Percentiles rank a stretch among this genome's conserved stretches.
These are phyloP conservation scores for Talaromyces amestolkiae DNA, from an alignment of 2,329 filamentous ascomycete species.

Conservation along the genomic window DNA sequence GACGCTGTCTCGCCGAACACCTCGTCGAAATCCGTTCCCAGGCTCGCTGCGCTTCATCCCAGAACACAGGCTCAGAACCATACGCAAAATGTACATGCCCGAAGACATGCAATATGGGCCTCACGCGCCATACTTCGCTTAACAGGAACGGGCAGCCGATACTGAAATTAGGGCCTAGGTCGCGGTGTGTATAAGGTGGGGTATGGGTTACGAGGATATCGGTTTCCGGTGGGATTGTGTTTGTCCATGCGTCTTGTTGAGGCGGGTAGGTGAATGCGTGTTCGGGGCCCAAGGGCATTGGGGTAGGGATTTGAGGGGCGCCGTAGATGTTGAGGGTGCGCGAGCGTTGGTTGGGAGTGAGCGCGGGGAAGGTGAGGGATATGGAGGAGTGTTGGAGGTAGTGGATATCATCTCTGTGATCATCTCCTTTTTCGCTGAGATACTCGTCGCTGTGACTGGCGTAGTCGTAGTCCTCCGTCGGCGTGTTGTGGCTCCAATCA, in stretches of 20 bases:
- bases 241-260: constrained; percentile 66
- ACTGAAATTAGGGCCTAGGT: constrained; percentile 53
- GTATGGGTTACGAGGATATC: constrained; percentile 81
- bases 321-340: constrained; percentile 72
- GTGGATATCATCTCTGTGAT: constrained; percentile 46
- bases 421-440: not conserved
- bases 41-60: constrained; percentile 68
- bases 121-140: constrained; percentile 69
- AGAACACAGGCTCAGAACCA: constrained; percentile 68
- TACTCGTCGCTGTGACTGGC: not conserved
- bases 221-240: constrained; percentile 66
- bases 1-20: constrained; percentile 22
- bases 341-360: constrained; percentile 50
- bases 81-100: constrained; percentile 79
- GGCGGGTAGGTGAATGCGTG: constrained; percentile 76
- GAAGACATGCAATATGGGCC: constrained; percentile 75
- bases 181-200: constrained; percentile 71
- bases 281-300: constrained; percentile 64
- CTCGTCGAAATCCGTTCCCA: constrained; percentile 64
- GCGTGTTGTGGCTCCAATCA: constrained; percentile 48
- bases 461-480: constrained; percentile 41
- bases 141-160: constrained; percentile 71
- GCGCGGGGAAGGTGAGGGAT: constrained; percentile 57
- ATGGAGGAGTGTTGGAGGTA: constrained; percentile 72
- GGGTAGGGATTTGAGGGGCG: constrained; percentile 69